A percentile compares a stretch with the other conserved stretches of the same genome.
Evolutionary conservation across 257 asterid species (phyloP).

Genomic region (Ligustrum vulgare): DNA sequence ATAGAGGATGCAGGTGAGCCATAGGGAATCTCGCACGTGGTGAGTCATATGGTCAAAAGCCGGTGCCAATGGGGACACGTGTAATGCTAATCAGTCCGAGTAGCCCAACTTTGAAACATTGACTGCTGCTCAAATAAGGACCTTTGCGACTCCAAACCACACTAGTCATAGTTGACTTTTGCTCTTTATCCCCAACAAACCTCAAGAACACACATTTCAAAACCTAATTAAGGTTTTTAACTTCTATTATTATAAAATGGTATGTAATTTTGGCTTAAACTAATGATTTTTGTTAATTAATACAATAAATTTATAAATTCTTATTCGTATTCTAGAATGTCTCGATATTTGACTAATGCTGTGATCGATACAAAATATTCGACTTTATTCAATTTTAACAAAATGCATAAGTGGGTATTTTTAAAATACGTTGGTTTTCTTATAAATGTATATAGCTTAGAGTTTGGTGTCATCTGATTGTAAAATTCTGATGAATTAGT

Average conservation of each 20-base stretch:
- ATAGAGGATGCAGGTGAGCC: constrained; percentile 29
- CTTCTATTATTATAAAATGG: neutral
- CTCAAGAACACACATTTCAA: neutral
- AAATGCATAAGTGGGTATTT: too few species aligned
- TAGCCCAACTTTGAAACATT: constrained; percentile 34
- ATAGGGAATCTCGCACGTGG: constrained; percentile 57
- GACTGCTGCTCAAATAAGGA: constrained; percentile 21
- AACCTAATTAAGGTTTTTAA: neutral
- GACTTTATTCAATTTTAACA: neutral
- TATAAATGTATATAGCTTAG: too few species aligned
- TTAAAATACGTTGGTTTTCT: too few species aligned
- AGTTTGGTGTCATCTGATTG: neutral
- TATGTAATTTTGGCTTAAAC: neutral
- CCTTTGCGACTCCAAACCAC: constrained; percentile 25
- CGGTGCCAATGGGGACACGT: constrained; percentile 85
- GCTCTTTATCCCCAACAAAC: neutral
- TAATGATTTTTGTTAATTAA: neutral
- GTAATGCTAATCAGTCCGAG: constrained; percentile 21
- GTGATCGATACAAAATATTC: too few species aligned
- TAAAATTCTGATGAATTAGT: too few species aligned
- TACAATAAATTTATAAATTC: neutral
- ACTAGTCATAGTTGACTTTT: constrained; percentile 40
- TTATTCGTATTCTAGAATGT: neutral
- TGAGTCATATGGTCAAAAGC: constrained; percentile 64
- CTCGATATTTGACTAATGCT: neutral